phyloP scores from a whole-genome alignment of 371 early-diverging fungal species.

The Fennellomyces sp. region DNA sequence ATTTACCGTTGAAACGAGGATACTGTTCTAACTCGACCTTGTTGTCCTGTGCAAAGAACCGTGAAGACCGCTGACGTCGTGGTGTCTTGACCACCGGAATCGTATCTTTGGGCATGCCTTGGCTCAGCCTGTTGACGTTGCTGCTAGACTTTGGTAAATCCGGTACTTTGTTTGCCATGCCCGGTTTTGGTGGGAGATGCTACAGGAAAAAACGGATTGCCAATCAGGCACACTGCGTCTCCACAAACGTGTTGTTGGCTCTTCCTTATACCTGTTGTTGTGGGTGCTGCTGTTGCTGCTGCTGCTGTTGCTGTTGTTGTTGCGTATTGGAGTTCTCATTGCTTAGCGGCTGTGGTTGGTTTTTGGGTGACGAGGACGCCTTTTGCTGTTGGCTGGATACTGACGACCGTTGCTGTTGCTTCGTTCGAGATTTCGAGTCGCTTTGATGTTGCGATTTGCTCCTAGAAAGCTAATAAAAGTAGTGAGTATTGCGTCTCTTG shows the following conservation, averaged over 20 bases:
- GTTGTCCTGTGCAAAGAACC: conserved; percentile 74
- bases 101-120: conserved; percentile 80
- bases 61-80: conserved; percentile 83
- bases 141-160: background rate
- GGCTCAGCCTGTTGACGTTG: conserved; percentile 58
- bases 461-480: conserved; percentile 36
- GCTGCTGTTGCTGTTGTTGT: background rate
- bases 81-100: conserved; percentile 83
- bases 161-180: background rate
- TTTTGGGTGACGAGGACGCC: background rate
- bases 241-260: too few species aligned
- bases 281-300: background rate
- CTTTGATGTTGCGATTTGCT: conserved; percentile 28
- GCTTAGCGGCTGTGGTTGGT: background rate
- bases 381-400: background rate
- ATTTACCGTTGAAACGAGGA: conserved; percentile 76
- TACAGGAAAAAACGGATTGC: background rate
- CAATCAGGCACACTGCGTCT: too few species aligned
- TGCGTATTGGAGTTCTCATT: background rate
- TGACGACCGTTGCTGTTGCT: conserved; percentile 10
- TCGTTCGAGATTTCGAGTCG: conserved; percentile 21
- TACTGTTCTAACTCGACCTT: conserved; percentile 77
- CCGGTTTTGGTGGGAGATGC: background rate
- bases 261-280: conserved; percentile 10
- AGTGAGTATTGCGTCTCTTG: background rate